Evolutionary conservation across 2,329 filamentous ascomycete species (phyloP).

Genomic region (Pseudogymnoascus sp.): DNA sequence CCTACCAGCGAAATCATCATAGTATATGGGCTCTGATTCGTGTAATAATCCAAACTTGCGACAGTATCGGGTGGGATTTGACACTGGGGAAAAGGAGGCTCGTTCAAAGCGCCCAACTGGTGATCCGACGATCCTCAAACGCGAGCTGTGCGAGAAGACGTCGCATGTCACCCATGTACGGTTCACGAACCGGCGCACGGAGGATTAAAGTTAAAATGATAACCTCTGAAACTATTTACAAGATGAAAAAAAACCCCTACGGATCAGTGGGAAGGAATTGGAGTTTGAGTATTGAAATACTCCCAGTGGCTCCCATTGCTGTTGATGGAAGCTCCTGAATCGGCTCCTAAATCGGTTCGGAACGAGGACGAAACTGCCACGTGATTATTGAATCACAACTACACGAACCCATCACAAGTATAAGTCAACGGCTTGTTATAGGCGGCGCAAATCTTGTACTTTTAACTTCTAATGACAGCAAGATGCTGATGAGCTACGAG

Average conservation of each 20-base stretch:
- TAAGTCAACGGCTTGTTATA: background rate
- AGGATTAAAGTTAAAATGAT: background rate
- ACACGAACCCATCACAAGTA: background rate
- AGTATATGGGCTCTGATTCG: background rate
- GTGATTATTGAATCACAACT: background rate
- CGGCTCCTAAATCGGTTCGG: background rate
- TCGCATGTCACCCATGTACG: background rate
- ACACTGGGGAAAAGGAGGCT: background rate
- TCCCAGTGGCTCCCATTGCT: background rate
- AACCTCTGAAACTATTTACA: background rate
- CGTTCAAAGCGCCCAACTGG: background rate
- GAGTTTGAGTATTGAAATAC: background rate
- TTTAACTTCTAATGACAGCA: background rate
- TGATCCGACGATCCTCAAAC: constrained; percentile 5
- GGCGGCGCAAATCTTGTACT: background rate
- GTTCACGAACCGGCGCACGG: background rate
- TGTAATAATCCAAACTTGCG: constrained; percentile 8
- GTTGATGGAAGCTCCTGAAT: background rate
- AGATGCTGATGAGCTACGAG: background rate
- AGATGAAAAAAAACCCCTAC: background rate
- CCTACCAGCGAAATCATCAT: background rate
- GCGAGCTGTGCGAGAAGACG: background rate
- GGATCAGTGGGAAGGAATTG: background rate
- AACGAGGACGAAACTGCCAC: background rate
- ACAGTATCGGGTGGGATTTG: background rate